Base-by-base conservation (phyloP, 1,284 basidiomycete genomes). In the Ganoderma lucidum region DNA sequence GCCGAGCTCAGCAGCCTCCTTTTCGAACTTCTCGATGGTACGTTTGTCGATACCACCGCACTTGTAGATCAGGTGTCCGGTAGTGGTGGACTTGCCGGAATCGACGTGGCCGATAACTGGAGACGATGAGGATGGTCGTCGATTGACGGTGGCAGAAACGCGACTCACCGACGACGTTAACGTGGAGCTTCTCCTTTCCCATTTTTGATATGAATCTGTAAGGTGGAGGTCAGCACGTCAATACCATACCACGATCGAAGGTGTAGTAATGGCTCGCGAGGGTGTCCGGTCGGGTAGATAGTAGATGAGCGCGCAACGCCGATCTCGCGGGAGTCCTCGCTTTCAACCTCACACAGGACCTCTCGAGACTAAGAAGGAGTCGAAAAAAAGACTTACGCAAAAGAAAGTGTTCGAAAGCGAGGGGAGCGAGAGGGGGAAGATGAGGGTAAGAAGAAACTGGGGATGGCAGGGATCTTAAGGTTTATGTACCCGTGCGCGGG, bases 11-110 rank as follows among this genome's bases (percentile, higher is more conserved):
- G 96, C 96, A 80, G 97, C 98, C 88, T 99, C 97, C 93, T 99
- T 99, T 92, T 99, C 97, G 91, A 99, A 99, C 89, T 99, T 99
- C 88, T 99, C 97, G 80, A 99, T 98, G 84, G 97, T 99, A 93
- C 98, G 97, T 90, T 99, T 99, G 86, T 99, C 98, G 88, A 99
- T 99, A 96, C 98, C 98, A 93, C 97, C 97, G 85, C 97, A 99
- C 93, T 99, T 99, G 96, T 99, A 99, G 92, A 99, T 99, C 87
- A 99, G 90, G 90, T 99, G 98, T 79, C 98, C 98, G 80, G 98
- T 99, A 82, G 97, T 99, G 86, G 97, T 99, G 75, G 97, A 99
- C 89, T 99, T 99, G 79, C 97, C 95, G 82, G 94, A 96, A 87
- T 96, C 94, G 93, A 97, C 95, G 88, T 97, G 96, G 76, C 96